phyloP scores from a whole-genome alignment of 2,329 filamentous ascomycete species.

The Penicillium sp. region DNA sequence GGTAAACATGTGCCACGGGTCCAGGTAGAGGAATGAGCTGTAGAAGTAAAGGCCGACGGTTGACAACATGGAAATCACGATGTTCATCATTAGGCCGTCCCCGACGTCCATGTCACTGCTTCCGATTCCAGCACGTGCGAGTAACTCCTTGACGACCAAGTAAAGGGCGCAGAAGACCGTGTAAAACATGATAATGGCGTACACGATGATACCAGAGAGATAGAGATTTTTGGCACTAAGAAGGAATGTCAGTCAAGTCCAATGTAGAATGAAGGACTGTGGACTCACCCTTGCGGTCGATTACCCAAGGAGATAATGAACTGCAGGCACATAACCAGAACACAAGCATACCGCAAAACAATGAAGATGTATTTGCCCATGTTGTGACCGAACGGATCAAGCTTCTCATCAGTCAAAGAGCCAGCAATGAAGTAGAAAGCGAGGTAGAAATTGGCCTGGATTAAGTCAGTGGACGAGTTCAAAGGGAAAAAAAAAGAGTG shows the following conservation, averaged over 20 bases:
- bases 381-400: constrained; percentile 90
- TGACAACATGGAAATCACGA: constrained; percentile 84
- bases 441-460: constrained; percentile 88
- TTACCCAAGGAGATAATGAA: constrained; percentile 97
- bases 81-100: constrained; percentile 90
- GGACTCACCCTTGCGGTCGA: constrained; percentile 74
- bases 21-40: constrained; percentile 94
- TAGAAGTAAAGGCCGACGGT: constrained; percentile 93
- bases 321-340: constrained; percentile 87
- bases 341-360: constrained; percentile 78
- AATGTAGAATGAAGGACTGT: not conserved
- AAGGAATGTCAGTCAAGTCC: constrained; percentile 6
- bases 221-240: constrained; percentile 78
- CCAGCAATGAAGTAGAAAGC: constrained; percentile 98
- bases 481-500: not conserved
- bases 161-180: constrained; percentile 86
- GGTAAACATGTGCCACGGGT: constrained; percentile 99
- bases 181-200: constrained; percentile 91
- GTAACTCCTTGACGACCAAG: constrained; percentile 82
- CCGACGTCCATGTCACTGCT: constrained; percentile 59
- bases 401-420: constrained; percentile 71
- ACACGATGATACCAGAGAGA: constrained; percentile 82
- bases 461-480: constrained; percentile 14
- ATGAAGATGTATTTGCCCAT: constrained; percentile 84
- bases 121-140: constrained; percentile 45